phyloP scores from a whole-genome alignment of 371 early-diverging fungal species.

The Mortierella sp. region DNA sequence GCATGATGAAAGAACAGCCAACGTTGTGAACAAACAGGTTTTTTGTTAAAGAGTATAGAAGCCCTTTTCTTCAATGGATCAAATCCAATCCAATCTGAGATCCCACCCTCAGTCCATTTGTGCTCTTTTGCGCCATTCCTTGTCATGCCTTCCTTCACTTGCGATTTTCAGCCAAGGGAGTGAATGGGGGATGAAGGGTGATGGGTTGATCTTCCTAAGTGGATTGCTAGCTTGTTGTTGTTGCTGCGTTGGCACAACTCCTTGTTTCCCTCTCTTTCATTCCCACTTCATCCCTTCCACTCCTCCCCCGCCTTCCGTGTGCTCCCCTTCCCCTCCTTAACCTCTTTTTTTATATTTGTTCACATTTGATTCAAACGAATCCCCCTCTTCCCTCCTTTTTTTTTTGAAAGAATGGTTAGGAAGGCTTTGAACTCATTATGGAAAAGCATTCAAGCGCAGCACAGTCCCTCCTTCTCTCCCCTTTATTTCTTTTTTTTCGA shows the following conservation, averaged over 20 bases:
- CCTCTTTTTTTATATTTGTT: too few relatives aligned
- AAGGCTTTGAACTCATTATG: not conserved
- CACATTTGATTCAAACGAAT: too few relatives aligned
- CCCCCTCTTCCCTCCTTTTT: not conserved
- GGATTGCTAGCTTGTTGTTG: not conserved
- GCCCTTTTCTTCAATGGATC: not conserved
- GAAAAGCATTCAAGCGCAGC: constrained; percentile 5
- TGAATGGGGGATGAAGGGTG: too few relatives aligned
- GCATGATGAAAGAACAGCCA: not conserved
- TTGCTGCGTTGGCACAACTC: not conserved
- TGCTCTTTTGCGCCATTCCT: not conserved
- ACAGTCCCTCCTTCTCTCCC: not conserved
- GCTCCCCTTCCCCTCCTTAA: not conserved
- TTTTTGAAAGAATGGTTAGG: not conserved
- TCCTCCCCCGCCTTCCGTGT: too few relatives aligned
- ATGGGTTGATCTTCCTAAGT: not conserved
- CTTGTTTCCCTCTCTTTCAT: not conserved
- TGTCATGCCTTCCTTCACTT: not conserved
- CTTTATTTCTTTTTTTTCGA: not conserved
- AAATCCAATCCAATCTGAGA: not conserved
- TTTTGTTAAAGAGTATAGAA: not conserved
- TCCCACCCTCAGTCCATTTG: not conserved
- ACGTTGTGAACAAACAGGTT: not conserved
- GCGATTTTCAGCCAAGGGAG: not conserved
- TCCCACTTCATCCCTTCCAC: not conserved